Conservation (phyloP, 495 filamentous ascomycete genomes). For the Aspergillus homomorphus region DNA sequence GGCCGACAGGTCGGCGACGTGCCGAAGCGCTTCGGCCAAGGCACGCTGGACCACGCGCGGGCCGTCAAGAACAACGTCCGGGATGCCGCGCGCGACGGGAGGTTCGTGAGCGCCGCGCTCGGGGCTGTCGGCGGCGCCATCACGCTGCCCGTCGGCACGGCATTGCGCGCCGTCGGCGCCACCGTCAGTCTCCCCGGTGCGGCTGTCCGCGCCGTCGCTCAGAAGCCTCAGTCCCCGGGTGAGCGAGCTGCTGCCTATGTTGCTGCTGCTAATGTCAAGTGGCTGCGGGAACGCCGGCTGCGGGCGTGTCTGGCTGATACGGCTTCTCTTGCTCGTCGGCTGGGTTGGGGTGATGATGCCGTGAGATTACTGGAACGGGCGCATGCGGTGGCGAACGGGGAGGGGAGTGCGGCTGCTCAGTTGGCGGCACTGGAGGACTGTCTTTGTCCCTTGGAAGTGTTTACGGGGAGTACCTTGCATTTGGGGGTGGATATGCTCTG, state of each 20-base stretch:
- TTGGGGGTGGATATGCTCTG: not conserved
- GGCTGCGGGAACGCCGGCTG: not conserved
- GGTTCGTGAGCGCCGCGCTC: not conserved
- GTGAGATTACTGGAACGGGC: not conserved
- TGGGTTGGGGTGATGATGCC: not conserved
- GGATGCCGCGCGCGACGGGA: not conserved
- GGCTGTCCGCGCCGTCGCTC: not conserved
- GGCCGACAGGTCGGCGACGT: not conserved
- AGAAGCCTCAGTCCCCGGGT: slow-evolving; percentile 1
- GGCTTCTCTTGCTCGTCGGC: not conserved
- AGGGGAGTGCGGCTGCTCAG: not conserved
- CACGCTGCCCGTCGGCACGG: not conserved
- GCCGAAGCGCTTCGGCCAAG: not conserved
- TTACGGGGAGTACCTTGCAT: not conserved
- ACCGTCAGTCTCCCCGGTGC: not conserved
- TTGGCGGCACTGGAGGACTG: not conserved
- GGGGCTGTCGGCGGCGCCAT: not conserved
- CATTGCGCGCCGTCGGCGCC: not conserved
- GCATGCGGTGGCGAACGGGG: not conserved
- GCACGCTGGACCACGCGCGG: not conserved
- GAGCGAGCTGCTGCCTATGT: not conserved
- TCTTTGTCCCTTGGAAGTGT: not conserved
- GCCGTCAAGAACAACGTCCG: not conserved
- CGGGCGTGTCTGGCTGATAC: not conserved
- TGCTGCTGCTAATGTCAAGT: not conserved